Conservation (phyloP, 495 filamentous ascomycete genomes). For the Sphaerosporella brunnea region DNA sequence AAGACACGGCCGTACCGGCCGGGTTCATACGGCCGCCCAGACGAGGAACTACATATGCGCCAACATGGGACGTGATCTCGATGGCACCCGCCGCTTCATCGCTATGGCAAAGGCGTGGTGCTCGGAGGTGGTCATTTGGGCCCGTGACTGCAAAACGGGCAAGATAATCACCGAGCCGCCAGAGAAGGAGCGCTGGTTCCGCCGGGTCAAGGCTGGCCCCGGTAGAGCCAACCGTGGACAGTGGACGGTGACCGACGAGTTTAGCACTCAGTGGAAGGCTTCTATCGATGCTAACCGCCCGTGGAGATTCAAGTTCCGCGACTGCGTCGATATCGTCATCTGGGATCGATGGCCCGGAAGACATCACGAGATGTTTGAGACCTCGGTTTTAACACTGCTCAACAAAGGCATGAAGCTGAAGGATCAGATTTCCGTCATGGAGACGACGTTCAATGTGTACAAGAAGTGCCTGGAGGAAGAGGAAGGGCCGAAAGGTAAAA, state of each 20-base stretch:
- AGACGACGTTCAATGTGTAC: conserved; percentile 11
- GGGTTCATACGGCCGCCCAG: conserved; percentile 29
- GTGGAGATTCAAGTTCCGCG: conserved; percentile 34
- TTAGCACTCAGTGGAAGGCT: conserved; percentile 30
- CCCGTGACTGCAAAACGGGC: conserved; percentile 35
- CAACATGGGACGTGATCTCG: conserved; percentile 35
- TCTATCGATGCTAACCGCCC: conserved; percentile 27
- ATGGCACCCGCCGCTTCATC: conserved; percentile 34
- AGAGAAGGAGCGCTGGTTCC: conserved; percentile 32
- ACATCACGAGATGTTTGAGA: neutral
- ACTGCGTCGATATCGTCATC: conserved; percentile 36
- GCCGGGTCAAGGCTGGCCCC: conserved; percentile 30
- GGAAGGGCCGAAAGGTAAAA: conserved; percentile 6
- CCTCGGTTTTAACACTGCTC: conserved; percentile 2
- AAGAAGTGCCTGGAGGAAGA: conserved; percentile 10
- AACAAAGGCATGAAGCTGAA: conserved; percentile 12
- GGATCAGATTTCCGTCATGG: conserved; percentile 10
- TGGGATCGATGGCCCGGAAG: conserved; percentile 28
- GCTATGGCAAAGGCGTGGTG: conserved; percentile 32
- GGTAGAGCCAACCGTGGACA: conserved; percentile 31
- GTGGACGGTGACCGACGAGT: conserved; percentile 27
- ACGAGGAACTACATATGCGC: conserved; percentile 35
- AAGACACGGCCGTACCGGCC: conserved; percentile 26
- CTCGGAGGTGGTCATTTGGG: conserved; percentile 29
- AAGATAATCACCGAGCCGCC: conserved; percentile 30